Evolutionary conservation across 345 rosid genomes (phyloP).

Genomic region (Eucalyptus dawsonii): DNA sequence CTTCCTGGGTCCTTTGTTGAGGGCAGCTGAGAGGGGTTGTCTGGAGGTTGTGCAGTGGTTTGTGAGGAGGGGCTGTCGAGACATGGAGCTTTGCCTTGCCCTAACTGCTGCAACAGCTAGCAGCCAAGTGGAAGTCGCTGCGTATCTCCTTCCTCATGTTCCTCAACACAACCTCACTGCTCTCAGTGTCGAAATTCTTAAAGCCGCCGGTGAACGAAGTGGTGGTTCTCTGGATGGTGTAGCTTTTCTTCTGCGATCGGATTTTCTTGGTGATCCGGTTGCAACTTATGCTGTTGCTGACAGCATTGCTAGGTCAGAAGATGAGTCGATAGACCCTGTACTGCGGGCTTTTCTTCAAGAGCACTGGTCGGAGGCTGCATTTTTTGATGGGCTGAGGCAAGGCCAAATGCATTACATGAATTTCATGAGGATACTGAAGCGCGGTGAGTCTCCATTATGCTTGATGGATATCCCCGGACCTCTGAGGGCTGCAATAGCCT

Average conservation of each 20-base stretch:
- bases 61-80: conserved; percentile 77
- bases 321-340: conserved; percentile 67
- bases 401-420: conserved; percentile 62
- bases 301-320: conserved; percentile 79
- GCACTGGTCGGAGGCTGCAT: conserved; percentile 92
- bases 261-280: conserved; percentile 73
- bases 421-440: conserved; percentile 49
- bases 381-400: conserved; percentile 55
- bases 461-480: conserved; percentile 69
- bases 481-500: conserved; percentile 66
- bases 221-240: conserved; percentile 90
- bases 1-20: conserved; percentile 89
- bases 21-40: conserved; percentile 95
- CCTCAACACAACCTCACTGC: conserved; percentile 85
- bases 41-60: conserved; percentile 96
- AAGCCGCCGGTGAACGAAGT: conserved; percentile 93
- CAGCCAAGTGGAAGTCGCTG: conserved; percentile 75
- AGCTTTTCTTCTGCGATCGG: conserved; percentile 75
- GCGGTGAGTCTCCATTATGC: conserved; percentile 65
- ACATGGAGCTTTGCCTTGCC: conserved; percentile 94
- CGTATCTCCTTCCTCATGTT: conserved; percentile 81
- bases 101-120: conserved; percentile 95
- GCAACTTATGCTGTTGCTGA: conserved; percentile 85
- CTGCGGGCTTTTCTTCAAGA: conserved; percentile 57
- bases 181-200: conserved; percentile 83